Percentiles rank a stretch among this genome's conserved stretches.
These are phyloP conservation scores for Yamadazyma oceani DNA, from an alignment of 1,139 yeast genomes.

Conservation along the genomic window DNA sequence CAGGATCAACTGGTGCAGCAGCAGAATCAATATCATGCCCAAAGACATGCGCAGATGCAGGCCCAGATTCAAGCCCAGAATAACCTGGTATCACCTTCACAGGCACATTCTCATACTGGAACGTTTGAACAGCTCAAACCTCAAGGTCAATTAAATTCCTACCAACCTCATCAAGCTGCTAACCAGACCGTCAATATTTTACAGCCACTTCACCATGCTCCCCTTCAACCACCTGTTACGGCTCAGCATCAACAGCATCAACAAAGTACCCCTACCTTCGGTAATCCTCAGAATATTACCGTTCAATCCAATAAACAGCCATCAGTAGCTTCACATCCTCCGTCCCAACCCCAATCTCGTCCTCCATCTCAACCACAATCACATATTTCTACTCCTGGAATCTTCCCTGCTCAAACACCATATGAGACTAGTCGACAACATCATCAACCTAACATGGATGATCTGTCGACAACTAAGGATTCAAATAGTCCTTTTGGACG, in stretches of 20 bases:
- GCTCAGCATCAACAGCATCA: slow-evolving; percentile 2
- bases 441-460: slow-evolving; percentile 4
- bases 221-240: slow-evolving; percentile 1
- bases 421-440: slow-evolving; percentile 3
- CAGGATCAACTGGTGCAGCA: slow-evolving; percentile 3
- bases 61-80: slow-evolving; percentile 5
- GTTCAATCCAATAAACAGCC: too few relatives aligned
- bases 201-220: slow-evolving; percentile 1
- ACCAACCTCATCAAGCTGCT: neutral
- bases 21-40: slow-evolving; percentile 8
- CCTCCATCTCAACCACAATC: slow-evolving; percentile 9
- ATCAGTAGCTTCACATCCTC: slow-evolving; percentile 5
- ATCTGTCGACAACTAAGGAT: neutral
- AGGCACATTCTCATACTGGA: neutral
- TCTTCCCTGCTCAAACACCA: neutral
- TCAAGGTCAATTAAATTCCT: slow-evolving; percentile 4
- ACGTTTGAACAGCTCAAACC: slow-evolving; percentile 12
- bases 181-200: neutral
- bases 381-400: slow-evolving; percentile 6
- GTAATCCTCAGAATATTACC: too few relatives aligned
- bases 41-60: slow-evolving; percentile 3
- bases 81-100: slow-evolving; percentile 3
- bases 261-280: too few relatives aligned
- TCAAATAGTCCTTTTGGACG: slow-evolving; percentile 5
- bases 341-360: slow-evolving; percentile 12